Percentiles rank a stretch among this genome's conserved stretches.
phyloP scores from a whole-genome alignment of 2,329 filamentous ascomycete species.

The Keithomyces neogunnii region DNA sequence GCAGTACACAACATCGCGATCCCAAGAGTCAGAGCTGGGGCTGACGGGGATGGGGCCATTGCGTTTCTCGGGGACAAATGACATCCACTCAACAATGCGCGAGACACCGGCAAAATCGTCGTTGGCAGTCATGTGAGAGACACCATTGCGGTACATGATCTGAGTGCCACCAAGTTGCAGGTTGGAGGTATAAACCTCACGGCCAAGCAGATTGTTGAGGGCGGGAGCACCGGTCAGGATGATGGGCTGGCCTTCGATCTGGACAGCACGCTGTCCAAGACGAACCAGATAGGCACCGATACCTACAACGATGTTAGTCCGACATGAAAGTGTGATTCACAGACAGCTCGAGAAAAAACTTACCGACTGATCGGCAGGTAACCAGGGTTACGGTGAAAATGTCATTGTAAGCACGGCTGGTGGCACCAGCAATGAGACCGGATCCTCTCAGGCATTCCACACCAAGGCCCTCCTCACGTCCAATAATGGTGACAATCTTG shows the following conservation, averaged over 20 bases:
- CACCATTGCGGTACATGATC: slow-evolving; percentile 99
- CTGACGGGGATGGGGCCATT: slow-evolving; percentile 88
- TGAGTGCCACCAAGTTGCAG: slow-evolving; percentile 99
- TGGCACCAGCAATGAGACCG: slow-evolving; percentile 95
- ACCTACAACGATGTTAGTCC: slow-evolving; percentile 34
- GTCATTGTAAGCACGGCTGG: slow-evolving; percentile 93
- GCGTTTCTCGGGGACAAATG: slow-evolving; percentile 93
- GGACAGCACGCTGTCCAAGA: slow-evolving; percentile 94
- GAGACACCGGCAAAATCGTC: slow-evolving; percentile 97
- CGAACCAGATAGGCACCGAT: slow-evolving; percentile 98
- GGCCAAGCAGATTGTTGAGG: slow-evolving; percentile 95
- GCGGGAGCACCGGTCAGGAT: slow-evolving; percentile 96
- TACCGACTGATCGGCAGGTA: slow-evolving; percentile 94
- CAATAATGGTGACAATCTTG: slow-evolving; percentile 90
- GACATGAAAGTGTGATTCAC: not conserved
- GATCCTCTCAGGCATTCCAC: slow-evolving; percentile 96
- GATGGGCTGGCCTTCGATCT: slow-evolving; percentile 97
- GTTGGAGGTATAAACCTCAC: slow-evolving; percentile 98
- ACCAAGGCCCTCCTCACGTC: slow-evolving; percentile 90
- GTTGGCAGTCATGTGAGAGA: slow-evolving; percentile 95
- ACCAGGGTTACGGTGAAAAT: slow-evolving; percentile 98
- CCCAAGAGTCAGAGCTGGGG: slow-evolving; percentile 78
- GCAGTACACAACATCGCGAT: slow-evolving; percentile 82
- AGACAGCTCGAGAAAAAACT: slow-evolving; percentile 16
- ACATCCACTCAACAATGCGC: slow-evolving; percentile 97